These are phyloP conservation scores for Geotrichum carabidarum DNA, from an alignment of 1,139 yeast species.

Conservation along the genomic window DNA sequence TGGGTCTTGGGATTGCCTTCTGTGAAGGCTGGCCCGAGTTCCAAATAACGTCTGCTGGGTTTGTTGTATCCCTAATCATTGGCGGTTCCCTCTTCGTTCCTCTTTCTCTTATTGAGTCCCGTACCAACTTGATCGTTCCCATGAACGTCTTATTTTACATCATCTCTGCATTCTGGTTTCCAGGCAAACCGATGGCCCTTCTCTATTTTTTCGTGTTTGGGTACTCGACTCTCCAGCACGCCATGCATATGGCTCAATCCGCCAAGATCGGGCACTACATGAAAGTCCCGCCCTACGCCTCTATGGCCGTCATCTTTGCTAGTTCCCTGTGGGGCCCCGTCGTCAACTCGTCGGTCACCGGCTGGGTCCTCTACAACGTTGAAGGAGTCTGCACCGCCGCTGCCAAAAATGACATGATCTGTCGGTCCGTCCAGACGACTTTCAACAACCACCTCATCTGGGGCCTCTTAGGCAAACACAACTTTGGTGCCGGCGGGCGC, in stretches of 20 bases:
- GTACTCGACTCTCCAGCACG: constrained; percentile 47
- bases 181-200: constrained; percentile 48
- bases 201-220: constrained; percentile 48
- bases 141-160: constrained; percentile 49
- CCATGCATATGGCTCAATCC: constrained; percentile 44
- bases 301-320: constrained; percentile 45
- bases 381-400: constrained; percentile 42
- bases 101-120: constrained; percentile 43
- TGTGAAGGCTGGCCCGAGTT: constrained; percentile 32
- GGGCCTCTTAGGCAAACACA: constrained; percentile 52
- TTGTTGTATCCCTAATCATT: constrained; percentile 45
- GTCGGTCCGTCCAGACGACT: constrained; percentile 41
- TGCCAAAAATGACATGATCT: constrained; percentile 41
- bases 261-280: constrained; percentile 49
- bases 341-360: constrained; percentile 36
- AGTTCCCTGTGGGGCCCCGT: constrained; percentile 36
- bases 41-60: constrained; percentile 44
- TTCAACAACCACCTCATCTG: constrained; percentile 49
- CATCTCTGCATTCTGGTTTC: constrained; percentile 47
- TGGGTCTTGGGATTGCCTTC: constrained; percentile 34
- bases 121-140: constrained; percentile 44
- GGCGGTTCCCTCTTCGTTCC: constrained; percentile 47
- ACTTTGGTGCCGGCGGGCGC: constrained; percentile 34
- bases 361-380: constrained; percentile 42
- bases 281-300: constrained; percentile 31